Conservation (phyloP, 106 monocot genomes). For the Cymbidium sinense region DNA sequence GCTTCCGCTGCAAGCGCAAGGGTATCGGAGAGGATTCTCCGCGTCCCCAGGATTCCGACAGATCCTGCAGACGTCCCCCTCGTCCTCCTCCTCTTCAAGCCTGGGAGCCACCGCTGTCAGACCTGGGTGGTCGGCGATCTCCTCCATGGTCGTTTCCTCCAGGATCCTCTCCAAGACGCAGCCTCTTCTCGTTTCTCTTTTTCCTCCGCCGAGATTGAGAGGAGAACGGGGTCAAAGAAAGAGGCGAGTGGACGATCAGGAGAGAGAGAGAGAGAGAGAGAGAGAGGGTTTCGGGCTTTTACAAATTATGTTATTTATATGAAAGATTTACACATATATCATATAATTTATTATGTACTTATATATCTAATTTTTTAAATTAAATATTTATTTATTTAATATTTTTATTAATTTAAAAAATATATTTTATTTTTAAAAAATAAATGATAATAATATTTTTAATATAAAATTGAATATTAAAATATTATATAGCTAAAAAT, state of each 20-base stretch:
- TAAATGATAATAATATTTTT: no score
- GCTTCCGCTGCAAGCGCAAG: constrained; percentile 99
- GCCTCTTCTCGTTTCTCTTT: background rate
- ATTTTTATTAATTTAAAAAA: no score
- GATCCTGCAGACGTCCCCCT: constrained; percentile 98
- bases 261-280: background rate
- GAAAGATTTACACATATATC: no score
- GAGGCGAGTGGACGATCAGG: background rate
- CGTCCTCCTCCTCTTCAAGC: constrained; percentile 85
- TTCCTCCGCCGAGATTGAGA: background rate
- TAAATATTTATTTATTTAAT: no score
- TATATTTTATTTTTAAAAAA: no score
- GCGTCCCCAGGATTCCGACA: constrained; percentile 86
- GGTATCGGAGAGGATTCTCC: constrained; percentile 81
- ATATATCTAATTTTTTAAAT: no score
- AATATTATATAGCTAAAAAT: no score
- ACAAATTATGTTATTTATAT: no score
- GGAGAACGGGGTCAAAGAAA: background rate
- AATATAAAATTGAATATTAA: no score
- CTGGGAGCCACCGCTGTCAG: constrained; percentile 8
- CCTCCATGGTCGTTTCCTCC: constrained; percentile 10
- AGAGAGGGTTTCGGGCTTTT: background rate
- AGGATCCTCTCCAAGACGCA: no score
- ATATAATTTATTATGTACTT: no score
- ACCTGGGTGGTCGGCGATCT: constrained; percentile 16